Evolutionary conservation across 768 basidiomycete genomes (phyloP), one percentile per base, ranked within the genome.

Genomic region (Cystofilobasidium capitatum): DNA sequence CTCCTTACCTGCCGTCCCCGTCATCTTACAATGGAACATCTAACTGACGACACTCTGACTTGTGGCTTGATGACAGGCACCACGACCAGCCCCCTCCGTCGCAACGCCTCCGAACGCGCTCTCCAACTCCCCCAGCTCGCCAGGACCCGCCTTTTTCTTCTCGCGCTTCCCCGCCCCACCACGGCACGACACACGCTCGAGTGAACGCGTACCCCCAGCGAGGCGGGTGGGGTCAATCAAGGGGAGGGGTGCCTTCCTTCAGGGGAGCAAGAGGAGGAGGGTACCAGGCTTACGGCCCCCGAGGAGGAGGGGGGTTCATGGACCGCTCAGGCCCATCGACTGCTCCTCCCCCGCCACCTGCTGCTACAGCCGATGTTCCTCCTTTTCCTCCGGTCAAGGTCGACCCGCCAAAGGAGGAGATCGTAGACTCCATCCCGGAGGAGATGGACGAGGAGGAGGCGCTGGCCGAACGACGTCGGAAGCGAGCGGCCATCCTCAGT

Each of bases 381-480:
- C 31, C 29, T 6, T 16, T 17, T 6, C 26, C 29, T 7, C 2
- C 51, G 20, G 9, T 20, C 29, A 59, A 51, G 47, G 40, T 45
- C 42, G 59, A 61, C 26, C 60, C 61, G 2, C 24, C 39, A 3
- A 44, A 42, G 39, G 40, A 42, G 29, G 66, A 63, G 33, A 44
- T 68, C 40, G 45, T 68, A 35, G 68, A 69, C 49, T 62, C 37
- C 45, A 51, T 69, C 20, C 42, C 51, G 20, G 62, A 69, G 42
- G 68, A 51, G 39, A 24, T 69, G 16, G 68, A 69, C 36, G 62
- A 62, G 16, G 68, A 69, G 36, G 62, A 49, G 36, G 68, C 68
- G 13, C 39, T 69, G 13, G 68, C 68, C 10, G 68, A 64, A 31
- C 35, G 68, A 24, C 31, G 68, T 4, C 58, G 62, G 29, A 69